Percentiles rank a stretch among this genome's conserved stretches.
These are phyloP conservation scores for Murraya paniculata DNA, from an alignment of 345 rosid species.

Conservation along the genomic window DNA sequence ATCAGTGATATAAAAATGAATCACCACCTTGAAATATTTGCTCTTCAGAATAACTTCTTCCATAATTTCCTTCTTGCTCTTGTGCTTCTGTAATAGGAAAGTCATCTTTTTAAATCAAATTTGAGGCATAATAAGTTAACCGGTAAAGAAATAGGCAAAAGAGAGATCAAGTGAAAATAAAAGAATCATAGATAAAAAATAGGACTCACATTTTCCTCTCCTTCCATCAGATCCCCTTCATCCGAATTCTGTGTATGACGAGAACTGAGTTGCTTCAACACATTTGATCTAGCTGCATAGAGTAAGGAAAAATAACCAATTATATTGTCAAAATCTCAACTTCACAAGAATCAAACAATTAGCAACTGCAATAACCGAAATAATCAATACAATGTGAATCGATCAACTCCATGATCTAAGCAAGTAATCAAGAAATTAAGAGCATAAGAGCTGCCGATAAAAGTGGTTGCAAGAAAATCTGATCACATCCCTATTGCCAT, in stretches of 20 bases:
- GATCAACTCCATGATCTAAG: background rate
- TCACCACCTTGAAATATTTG: slow-evolving; percentile 81
- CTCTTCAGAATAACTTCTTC: slow-evolving; percentile 91
- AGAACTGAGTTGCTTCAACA: slow-evolving; percentile 37
- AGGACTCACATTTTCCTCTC: slow-evolving; percentile 60
- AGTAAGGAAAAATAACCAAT: slow-evolving; percentile 13
- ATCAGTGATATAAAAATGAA: slow-evolving; percentile 7
- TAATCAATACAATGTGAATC: background rate
- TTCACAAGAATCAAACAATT: background rate
- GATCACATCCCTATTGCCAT: background rate
- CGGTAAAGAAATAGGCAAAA: background rate
- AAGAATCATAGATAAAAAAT: background rate
- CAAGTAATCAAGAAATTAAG: background rate
- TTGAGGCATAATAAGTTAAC: background rate
- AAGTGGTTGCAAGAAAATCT: background rate
- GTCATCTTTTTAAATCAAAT: slow-evolving; percentile 8
- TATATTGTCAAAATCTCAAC: background rate
- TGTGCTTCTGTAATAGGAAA: slow-evolving; percentile 57
- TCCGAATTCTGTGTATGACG: slow-evolving; percentile 20
- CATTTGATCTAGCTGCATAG: slow-evolving; percentile 30
- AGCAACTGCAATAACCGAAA: background rate
- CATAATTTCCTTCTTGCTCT: slow-evolving; percentile 87
- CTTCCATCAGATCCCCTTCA: slow-evolving; percentile 31
- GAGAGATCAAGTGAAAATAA: background rate
- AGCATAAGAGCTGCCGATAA: background rate